Evolutionary conservation across 2,329 filamentous ascomycete genomes (phyloP).

Genomic region (Colletotrichum lupini): DNA sequence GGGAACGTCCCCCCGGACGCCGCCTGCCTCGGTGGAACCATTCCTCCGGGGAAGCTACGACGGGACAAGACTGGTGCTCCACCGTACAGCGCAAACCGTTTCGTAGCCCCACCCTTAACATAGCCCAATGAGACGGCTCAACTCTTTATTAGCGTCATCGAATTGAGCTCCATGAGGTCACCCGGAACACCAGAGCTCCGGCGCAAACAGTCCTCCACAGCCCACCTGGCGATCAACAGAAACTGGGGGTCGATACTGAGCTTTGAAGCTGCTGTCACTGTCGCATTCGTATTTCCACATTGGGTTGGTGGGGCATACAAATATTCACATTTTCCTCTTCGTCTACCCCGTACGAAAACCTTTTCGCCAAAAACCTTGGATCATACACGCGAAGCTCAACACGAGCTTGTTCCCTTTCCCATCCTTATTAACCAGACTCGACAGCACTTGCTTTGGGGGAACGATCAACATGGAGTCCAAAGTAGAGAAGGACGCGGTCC

Average conservation of each 20-base stretch:
- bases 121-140: slow-evolving; percentile 9
- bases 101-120: not conserved
- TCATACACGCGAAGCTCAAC: not conserved
- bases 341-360: not conserved
- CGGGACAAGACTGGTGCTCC: too few species aligned
- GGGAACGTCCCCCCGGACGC: slow-evolving; percentile 3
- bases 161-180: slow-evolving; percentile 40
- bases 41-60: slow-evolving; percentile 6
- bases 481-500: slow-evolving; percentile 40
- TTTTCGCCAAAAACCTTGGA: not conserved
- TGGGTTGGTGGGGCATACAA: not conserved
- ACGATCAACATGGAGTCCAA: slow-evolving; percentile 45
- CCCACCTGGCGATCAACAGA: not conserved
- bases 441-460: not conserved
- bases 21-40: slow-evolving; percentile 31
- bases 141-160: slow-evolving; percentile 27
- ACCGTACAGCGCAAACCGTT: not conserved
- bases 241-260: not conserved
- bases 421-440: not conserved
- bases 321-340: not conserved
- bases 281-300: not conserved
- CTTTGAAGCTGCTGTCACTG: not conserved
- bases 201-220: slow-evolving; percentile 1
- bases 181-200: slow-evolving; percentile 41
- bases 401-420: not conserved